Base-by-base conservation (phyloP, 31 red algal species). In the Bonnemaisonia californica region DNA sequence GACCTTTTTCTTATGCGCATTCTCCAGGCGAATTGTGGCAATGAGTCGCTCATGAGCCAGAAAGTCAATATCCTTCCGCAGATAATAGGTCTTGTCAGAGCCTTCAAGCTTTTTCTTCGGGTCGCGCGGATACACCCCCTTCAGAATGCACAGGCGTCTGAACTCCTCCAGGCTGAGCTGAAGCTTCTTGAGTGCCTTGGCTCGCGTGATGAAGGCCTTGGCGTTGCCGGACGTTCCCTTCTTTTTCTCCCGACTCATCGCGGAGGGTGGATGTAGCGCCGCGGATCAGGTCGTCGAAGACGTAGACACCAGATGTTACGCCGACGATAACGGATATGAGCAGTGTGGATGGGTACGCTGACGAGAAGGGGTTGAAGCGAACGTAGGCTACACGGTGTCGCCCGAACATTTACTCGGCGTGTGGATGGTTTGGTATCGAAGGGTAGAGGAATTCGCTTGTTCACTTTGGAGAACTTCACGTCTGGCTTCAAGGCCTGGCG, bases 41-140 rank as follows among this genome's bases (percentile, higher is more conserved):
- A 98, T 89, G 3, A 98, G 88, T 19, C 92, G 92, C 79, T 98
- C 96, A 69, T 93, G 96, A 16, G 90, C 89, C 18, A 98, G 81
- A 65, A 95, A 98, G 37, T 95, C 71, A 32, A 98, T 90, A 48
- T 98, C 96, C 62, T 98, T 98, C 4, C 78, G 87, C 12, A 98
- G 85, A 65, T 98, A 98, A 58, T 95, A 95, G 8, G 96, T 98
- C 83, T 92, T 95, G 55, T 78, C 71, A 27, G 81, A 47, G 16
- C 92, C 92, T 55, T 93, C 90, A 33, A 93, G 51, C 68, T 98
- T 98, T 69, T 98, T 98, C 38, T 69, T 77, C 0, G 96, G 96
- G 54, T 95, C 88, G 69, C 96, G 81, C 30, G 96, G 96, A 67
- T 90, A 95, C 41, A 95, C 89, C 27, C 96, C 96, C 89, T 98